phyloP scores from a whole-genome alignment of 495 filamentous ascomycete genomes.

The Penicillium ochrochloron region DNA sequence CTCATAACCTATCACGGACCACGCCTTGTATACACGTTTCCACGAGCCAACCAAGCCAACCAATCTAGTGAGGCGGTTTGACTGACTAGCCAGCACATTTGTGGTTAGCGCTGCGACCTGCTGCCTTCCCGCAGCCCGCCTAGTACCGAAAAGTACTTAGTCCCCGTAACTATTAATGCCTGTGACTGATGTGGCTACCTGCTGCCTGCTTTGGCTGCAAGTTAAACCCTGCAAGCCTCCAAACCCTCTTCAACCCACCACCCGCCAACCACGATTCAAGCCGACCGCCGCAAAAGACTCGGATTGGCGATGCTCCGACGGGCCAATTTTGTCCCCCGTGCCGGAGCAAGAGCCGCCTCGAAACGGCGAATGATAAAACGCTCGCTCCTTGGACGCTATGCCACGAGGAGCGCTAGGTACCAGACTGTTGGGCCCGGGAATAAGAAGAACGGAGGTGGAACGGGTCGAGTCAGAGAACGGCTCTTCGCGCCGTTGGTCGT shows the following conservation, averaged over 20 bases:
- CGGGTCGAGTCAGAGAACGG: constrained; percentile 3
- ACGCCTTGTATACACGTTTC: background rate
- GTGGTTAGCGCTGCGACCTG: background rate
- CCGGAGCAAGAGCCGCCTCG: constrained; percentile 19
- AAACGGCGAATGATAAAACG: background rate
- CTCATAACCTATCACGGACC: constrained; percentile 1
- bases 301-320: constrained; percentile 7
- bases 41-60: background rate
- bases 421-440: constrained; percentile 12
- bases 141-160: background rate
- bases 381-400: background rate
- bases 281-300: background rate
- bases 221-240: background rate
- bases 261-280: background rate
- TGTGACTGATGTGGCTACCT: background rate
- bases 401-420: constrained; percentile 2
- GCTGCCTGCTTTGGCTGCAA: background rate
- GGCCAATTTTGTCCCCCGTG: background rate
- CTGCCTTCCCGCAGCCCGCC: background rate
- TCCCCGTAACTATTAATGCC: background rate
- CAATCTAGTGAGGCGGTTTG: background rate
- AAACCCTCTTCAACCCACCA: background rate
- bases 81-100: background rate
- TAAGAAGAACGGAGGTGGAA: background rate
- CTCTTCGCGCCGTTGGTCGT: constrained; percentile 3